A percentile compares a stretch with the other conserved stretches of the same genome.
Evolutionary conservation across 2,329 filamentous ascomycete species (phyloP).

Genomic region (Ophiostoma tasmaniense): DNA sequence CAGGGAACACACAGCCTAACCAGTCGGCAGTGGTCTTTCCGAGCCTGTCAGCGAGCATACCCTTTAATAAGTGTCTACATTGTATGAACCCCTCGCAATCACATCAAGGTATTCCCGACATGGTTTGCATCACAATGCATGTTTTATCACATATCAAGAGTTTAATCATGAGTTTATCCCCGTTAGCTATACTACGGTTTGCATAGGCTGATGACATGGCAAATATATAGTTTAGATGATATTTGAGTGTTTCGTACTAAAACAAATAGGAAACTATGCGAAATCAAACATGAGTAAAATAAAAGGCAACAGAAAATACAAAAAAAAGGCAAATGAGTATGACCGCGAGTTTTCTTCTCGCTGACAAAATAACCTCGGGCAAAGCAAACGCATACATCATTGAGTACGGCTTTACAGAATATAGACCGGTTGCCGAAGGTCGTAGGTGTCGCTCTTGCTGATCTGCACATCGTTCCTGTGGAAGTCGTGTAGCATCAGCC

Average conservation of each 20-base stretch:
- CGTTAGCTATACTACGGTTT: background rate
- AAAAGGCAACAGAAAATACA: background rate
- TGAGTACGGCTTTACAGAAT: conserved; percentile 26
- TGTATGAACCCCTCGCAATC: background rate
- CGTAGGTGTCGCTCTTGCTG: conserved; percentile 44
- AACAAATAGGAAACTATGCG: background rate
- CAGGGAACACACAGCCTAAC: background rate
- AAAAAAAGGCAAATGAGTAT: background rate
- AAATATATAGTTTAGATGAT: background rate
- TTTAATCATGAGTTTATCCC: background rate
- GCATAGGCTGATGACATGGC: background rate
- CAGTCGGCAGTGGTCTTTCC: background rate
- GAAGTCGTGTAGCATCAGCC: conserved; percentile 51
- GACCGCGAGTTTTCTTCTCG: background rate
- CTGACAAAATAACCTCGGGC: background rate
- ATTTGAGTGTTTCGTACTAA: background rate
- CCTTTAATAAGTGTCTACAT: background rate
- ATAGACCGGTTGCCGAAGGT: conserved; percentile 48
- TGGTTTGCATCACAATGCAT: background rate
- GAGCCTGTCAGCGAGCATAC: background rate
- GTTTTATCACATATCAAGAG: background rate
- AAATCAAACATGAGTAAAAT: background rate
- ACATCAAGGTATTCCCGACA: background rate
- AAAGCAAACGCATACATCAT: background rate
- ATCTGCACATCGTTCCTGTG: conserved; percentile 45